phyloP scores from a whole-genome alignment of 1,284 basidiomycete species.

The Ceratobasidium sp. region DNA sequence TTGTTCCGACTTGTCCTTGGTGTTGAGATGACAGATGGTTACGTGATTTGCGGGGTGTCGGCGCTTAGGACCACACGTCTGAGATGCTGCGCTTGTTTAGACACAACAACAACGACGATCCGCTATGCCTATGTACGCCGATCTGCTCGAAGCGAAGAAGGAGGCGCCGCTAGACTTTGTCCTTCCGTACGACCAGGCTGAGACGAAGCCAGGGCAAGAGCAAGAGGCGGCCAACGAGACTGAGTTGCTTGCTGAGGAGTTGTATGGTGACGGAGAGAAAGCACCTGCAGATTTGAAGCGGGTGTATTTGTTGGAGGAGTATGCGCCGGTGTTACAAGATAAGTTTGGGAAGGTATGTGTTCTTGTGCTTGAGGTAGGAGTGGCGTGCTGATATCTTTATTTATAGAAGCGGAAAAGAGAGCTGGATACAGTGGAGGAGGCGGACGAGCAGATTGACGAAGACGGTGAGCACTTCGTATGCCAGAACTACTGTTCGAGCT shows the following conservation, averaged over 20 bases:
- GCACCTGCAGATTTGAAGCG: constrained; percentile 29
- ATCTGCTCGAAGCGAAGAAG: constrained; percentile 30
- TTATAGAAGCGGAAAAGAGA: constrained; percentile 32
- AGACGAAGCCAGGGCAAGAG: not conserved
- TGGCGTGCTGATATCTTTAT: not conserved
- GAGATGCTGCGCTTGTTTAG: too few relatives aligned
- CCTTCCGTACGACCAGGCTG: constrained; percentile 36
- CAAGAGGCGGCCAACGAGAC: constrained; percentile 11
- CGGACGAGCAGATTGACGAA: constrained; percentile 36
- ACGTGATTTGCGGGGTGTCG: constrained; percentile 19
- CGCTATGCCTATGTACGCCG: constrained; percentile 44
- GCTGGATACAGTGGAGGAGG: constrained; percentile 39
- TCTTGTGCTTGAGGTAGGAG: not conserved
- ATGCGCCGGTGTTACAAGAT: constrained; percentile 36
- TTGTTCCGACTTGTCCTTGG: constrained; percentile 19
- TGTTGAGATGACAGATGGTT: constrained; percentile 6
- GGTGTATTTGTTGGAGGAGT: constrained; percentile 37
- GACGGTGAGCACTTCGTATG: constrained; percentile 11
- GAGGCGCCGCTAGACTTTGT: constrained; percentile 21
- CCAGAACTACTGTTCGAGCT: not conserved
- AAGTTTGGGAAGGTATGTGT: constrained; percentile 30
- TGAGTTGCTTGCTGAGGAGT: constrained; percentile 28
- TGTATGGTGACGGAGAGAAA: constrained; percentile 42
- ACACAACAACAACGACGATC: not conserved
- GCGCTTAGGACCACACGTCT: constrained; percentile 3